These are phyloP conservation scores for Psilocybe cubensis DNA, from an alignment of 768 basidiomycete genomes.

Conservation along the genomic window DNA sequence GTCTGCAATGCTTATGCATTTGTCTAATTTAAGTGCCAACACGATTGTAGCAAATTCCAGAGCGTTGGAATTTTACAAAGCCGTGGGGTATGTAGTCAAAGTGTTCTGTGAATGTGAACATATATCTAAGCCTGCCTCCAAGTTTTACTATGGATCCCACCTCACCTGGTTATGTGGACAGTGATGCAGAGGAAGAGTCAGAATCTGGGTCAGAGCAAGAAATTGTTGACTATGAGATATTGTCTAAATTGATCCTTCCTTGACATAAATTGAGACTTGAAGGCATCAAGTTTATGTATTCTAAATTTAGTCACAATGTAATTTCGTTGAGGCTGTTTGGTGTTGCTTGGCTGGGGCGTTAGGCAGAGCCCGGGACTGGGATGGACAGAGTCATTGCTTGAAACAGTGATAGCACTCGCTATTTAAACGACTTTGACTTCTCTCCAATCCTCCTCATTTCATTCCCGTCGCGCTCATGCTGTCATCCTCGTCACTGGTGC, in stretches of 20 bases:
- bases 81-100: conserved; percentile 48
- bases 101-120: background rate
- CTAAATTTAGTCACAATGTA: background rate
- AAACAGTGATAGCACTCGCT: background rate
- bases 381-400: background rate
- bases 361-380: background rate
- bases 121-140: background rate
- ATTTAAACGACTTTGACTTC: background rate
- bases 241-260: conserved; percentile 35
- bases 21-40: background rate
- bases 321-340: conserved; percentile 4
- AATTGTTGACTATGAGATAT: conserved; percentile 48
- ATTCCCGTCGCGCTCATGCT: conserved; percentile 30
- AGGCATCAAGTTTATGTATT: too few relatives aligned
- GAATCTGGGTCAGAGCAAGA: conserved; percentile 29
- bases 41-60: conserved; percentile 21
- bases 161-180: conserved; percentile 47
- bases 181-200: conserved; percentile 16
- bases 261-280: too few relatives aligned
- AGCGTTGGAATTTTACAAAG: conserved; percentile 51
- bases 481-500: conserved; percentile 45
- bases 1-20: background rate
- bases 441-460: background rate
- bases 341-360: conserved; percentile 9
- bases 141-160: conserved; percentile 60